phyloP scores from a whole-genome alignment of 495 filamentous ascomycete genomes.

The Talaromyces borbonicus region DNA sequence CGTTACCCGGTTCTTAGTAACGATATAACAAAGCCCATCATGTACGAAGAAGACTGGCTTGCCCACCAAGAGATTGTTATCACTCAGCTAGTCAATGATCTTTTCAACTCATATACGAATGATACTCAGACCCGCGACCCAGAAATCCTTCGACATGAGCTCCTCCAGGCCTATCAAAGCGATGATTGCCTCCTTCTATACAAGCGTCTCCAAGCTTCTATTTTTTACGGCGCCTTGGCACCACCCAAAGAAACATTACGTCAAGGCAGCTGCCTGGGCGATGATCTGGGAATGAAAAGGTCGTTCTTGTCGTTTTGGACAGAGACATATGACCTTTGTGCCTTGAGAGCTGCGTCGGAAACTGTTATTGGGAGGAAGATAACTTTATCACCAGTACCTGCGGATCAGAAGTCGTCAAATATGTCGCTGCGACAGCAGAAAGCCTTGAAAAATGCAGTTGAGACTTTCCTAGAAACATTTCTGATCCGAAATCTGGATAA shows the following conservation, averaged over 20 bases:
- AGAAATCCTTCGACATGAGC: conserved; percentile 26
- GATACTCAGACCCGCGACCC: conserved; percentile 14
- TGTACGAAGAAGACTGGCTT: conserved; percentile 61
- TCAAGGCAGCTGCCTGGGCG: conserved; percentile 36
- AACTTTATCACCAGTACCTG: conserved; percentile 8
- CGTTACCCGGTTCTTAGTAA: conserved; percentile 47
- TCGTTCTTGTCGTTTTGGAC: conserved; percentile 50
- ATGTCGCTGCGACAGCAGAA: conserved; percentile 10
- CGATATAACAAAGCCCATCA: conserved; percentile 41
- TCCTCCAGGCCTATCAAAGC: conserved; percentile 49
- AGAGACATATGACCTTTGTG: conserved; percentile 43
- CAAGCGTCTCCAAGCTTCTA: conserved; percentile 50
- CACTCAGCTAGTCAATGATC: conserved; percentile 48
- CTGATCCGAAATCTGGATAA: conserved; percentile 51
- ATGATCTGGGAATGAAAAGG: conserved; percentile 49
- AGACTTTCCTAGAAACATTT: conserved; percentile 47
- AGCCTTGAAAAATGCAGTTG: conserved; percentile 32
- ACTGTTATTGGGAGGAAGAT: conserved; percentile 51
- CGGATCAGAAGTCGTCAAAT: neutral
- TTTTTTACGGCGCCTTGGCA: conserved; percentile 52
- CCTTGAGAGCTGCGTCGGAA: conserved; percentile 45
- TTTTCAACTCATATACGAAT: conserved; percentile 33
- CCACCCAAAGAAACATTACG: conserved; percentile 42
- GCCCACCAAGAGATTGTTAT: conserved; percentile 52
- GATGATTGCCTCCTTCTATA: conserved; percentile 42